Evolutionary conservation across 1,284 basidiomycete species (phyloP), one percentile per base, ranked within the genome.

Genomic region (Ustilago hordei): DNA sequence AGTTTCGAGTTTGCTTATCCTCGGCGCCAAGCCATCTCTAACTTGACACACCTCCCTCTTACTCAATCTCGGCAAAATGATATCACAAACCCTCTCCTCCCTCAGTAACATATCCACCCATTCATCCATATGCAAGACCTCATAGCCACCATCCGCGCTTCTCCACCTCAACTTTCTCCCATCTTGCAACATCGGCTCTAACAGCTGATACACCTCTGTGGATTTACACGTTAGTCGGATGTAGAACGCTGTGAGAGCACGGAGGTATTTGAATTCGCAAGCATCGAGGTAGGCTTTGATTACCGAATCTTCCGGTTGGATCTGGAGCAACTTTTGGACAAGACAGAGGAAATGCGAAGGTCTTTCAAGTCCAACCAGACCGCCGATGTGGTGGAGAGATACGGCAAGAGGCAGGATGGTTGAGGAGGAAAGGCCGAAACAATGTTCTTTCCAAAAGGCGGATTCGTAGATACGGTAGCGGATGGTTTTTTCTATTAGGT

Each of bases 261-360:
- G 90, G 64, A 99, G 88, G 87, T 82, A 96, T 95, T 99, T 99
- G 90, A 98, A 98, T 85, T 99, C 96, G 70, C 96, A 94, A 3
- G 94, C 91, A 0, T 64, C 64, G 23, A 99, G 88, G 85, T 99
- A 99, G 84, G 98, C 97, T 5, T 97, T 88, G 55, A 99, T 86
- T 70, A 99, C 98, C 86, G 96, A 94, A 85, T 95, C 95, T 87
- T 98, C 94, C 1, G 97, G 97, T 85, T 99, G 96, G 55, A 99
- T 92, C 87, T 99, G 97, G 34, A 99, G 89, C 62, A 99, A 89
- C 86, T 99, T 99, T 78, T 98, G 89, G 34, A 95, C 90, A 31
- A 99, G 89, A 84, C 93, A 96, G 93, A 97, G 32, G 95, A 84
- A 86, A 38, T 80, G 75, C 3, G 77, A 82, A 0, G 83, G 81